Conservation (phyloP, 2,329 filamentous ascomycete genomes). For the Sporothrix luriei region DNA sequence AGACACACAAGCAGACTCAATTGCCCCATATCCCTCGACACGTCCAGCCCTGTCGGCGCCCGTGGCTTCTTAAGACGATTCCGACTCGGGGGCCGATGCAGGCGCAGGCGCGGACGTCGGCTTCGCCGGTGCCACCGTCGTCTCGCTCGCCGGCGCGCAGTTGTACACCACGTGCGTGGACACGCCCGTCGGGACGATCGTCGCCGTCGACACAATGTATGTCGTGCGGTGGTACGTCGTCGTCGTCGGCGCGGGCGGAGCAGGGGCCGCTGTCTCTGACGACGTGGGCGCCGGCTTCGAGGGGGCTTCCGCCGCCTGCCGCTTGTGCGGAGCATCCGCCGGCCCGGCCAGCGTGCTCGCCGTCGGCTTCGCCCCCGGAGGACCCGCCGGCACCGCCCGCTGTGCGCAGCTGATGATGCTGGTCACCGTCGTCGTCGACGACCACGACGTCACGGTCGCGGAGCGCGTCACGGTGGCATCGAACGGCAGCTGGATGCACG, state of each 20-base stretch:
- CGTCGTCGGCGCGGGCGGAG: neutral
- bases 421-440: slow-evolving; percentile 20
- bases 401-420: slow-evolving; percentile 1
- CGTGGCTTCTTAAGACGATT: neutral
- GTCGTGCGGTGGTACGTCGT: slow-evolving; percentile 28
- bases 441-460: slow-evolving; percentile 19
- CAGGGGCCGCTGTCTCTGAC: neutral
- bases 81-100: neutral
- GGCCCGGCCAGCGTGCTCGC: neutral
- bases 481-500: slow-evolving; percentile 30
- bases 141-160: slow-evolving; percentile 23
- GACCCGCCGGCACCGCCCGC: slow-evolving; percentile 7
- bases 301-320: neutral
- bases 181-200: neutral
- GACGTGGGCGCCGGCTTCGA: neutral
- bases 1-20: neutral
- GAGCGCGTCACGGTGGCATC: slow-evolving; percentile 25
- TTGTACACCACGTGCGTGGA: slow-evolving; percentile 26
- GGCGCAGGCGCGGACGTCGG: neutral
- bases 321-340: neutral
- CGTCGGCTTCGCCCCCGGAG: neutral
- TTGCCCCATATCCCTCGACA: neutral
- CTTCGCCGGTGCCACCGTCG: slow-evolving; percentile 3
- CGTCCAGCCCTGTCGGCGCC: neutral
- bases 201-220: slow-evolving; percentile 19